A percentile compares a stretch with the other conserved stretches of the same genome.
These are phyloP conservation scores for Fomitopsis serialis DNA, from an alignment of 768 basidiomycete genomes.

Conservation along the genomic window DNA sequence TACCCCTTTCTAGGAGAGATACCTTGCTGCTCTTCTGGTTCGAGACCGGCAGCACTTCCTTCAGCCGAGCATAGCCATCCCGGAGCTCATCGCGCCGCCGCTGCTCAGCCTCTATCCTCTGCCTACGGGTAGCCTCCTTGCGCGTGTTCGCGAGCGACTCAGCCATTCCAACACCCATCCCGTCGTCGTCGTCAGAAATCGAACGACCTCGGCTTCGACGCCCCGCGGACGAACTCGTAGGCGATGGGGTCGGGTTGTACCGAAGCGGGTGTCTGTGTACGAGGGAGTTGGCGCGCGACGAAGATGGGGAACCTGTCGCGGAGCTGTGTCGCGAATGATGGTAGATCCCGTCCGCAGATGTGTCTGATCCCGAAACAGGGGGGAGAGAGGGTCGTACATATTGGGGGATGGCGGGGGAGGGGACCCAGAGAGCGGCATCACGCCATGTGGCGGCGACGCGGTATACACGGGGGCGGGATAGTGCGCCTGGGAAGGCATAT, in stretches of 20 bases:
- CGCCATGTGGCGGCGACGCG: slow-evolving; percentile 53
- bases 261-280: slow-evolving; percentile 67
- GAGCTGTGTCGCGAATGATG: slow-evolving; percentile 72
- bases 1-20: slow-evolving; percentile 82
- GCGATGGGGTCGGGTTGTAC: slow-evolving; percentile 81
- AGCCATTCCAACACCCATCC: slow-evolving; percentile 59
- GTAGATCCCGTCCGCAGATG: slow-evolving; percentile 78
- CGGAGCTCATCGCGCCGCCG: slow-evolving; percentile 83
- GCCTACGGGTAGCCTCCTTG: slow-evolving; percentile 80
- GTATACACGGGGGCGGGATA: slow-evolving; percentile 46
- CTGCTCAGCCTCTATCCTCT: slow-evolving; percentile 89
- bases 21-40: slow-evolving; percentile 93
- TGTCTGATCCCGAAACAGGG: slow-evolving; percentile 85
- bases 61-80: slow-evolving; percentile 84
- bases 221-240: slow-evolving; percentile 63
- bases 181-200: slow-evolving; percentile 61
- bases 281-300: slow-evolving; percentile 69
- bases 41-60: slow-evolving; percentile 80
- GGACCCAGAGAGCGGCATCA: slow-evolving; percentile 48
- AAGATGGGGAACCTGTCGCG: slow-evolving; percentile 70
- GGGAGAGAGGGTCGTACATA: slow-evolving; percentile 84
- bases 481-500: slow-evolving; percentile 66
- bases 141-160: slow-evolving; percentile 72
- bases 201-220: slow-evolving; percentile 64
- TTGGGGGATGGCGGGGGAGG: slow-evolving; percentile 74